Conservation (phyloP, 2,329 filamentous ascomycete species). For the Aspergillus udagawae region DNA sequence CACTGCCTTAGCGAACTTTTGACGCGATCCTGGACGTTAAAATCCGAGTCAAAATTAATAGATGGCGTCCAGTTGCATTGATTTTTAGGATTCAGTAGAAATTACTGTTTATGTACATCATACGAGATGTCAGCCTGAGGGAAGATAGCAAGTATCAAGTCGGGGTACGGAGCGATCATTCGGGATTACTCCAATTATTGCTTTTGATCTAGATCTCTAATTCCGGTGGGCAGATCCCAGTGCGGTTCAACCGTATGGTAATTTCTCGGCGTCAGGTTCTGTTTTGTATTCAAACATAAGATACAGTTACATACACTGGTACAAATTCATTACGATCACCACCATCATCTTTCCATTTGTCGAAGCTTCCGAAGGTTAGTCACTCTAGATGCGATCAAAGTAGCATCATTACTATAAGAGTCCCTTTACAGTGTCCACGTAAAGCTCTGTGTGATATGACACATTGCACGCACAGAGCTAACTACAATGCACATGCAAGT, state of each 20-base stretch:
- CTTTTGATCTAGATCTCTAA: not conserved
- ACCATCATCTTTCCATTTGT: too few relatives aligned
- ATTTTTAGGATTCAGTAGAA: too few relatives aligned
- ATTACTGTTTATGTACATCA: too few relatives aligned
- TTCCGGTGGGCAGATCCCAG: not conserved
- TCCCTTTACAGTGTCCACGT: not conserved
- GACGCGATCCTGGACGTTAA: not conserved
- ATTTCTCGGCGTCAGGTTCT: not conserved
- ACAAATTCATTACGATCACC: not conserved
- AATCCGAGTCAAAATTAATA: not conserved
- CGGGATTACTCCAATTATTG: not conserved
- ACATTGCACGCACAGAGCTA: not conserved
- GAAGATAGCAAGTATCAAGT: not conserved
- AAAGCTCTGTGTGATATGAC: not conserved
- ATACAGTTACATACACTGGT: not conserved
- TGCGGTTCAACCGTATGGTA: not conserved
- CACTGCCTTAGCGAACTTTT: not conserved
- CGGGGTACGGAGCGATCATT: not conserved
- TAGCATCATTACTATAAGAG: not conserved
- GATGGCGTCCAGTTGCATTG: too few relatives aligned
- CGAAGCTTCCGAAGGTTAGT: not conserved
- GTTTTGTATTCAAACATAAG: not conserved
- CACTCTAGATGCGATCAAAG: not conserved
- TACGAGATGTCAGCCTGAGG: not conserved
- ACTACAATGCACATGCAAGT: not conserved